phyloP scores from a whole-genome alignment of 345 rosid species.

The Melaleuca quinquenervia region DNA sequence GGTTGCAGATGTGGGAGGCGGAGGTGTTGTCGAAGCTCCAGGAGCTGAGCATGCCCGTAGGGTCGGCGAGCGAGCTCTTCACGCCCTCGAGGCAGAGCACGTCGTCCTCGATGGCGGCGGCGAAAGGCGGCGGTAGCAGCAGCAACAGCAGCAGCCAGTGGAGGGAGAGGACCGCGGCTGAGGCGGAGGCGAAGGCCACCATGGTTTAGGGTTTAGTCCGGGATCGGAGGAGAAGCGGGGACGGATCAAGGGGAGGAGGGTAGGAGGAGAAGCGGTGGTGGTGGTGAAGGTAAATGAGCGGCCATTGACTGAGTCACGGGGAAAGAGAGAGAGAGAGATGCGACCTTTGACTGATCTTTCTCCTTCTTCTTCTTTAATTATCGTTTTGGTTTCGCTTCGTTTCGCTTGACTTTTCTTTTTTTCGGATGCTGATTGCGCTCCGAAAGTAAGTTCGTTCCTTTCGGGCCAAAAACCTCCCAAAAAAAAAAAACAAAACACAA shows the following conservation, averaged over 20 bases:
- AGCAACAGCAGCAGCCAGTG: neutral
- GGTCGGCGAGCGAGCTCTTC: conserved; percentile 25
- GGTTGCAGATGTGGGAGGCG: conserved; percentile 30
- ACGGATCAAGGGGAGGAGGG: neutral
- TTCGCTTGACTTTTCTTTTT: neutral
- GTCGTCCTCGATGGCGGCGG: conserved; percentile 28
- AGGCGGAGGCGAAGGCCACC: neutral
- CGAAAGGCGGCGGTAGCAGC: neutral
- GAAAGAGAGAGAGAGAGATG: neutral
- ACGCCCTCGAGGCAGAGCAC: conserved; percentile 44
- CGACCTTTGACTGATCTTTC: neutral
- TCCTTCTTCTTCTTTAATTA: neutral
- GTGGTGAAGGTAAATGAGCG: neutral
- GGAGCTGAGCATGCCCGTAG: conserved; percentile 7
- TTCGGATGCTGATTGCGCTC: no score
- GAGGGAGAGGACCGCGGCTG: neutral
- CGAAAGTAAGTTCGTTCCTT: no score
- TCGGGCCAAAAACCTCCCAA: no score
- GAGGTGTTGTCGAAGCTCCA: conserved; percentile 46
- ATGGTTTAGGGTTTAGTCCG: neutral
- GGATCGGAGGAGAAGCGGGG: neutral
- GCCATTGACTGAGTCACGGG: neutral
- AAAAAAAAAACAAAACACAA: no score
- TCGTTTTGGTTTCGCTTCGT: neutral
- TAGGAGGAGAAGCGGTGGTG: neutral